Percentiles rank a stretch among this genome's conserved stretches.
These are phyloP conservation scores for Pouteria campechiana DNA, from an alignment of 179 eudicot species.

Conservation along the genomic window DNA sequence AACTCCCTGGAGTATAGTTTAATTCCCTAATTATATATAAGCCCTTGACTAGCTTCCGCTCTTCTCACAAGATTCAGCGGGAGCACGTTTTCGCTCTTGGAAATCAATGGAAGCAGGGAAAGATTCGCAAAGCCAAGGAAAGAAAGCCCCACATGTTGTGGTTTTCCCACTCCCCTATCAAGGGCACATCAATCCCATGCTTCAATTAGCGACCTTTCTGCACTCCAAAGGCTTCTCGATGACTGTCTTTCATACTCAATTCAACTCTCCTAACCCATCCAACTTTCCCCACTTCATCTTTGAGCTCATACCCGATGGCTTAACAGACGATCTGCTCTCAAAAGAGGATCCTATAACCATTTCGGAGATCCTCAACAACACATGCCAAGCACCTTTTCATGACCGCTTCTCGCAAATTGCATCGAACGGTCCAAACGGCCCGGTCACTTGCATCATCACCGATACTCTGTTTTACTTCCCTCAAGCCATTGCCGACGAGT, in stretches of 20 bases:
- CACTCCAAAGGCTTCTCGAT: conserved; percentile 16
- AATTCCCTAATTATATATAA: no score
- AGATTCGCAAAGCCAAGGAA: no score
- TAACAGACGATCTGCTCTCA: not conserved
- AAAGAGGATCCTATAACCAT: not conserved
- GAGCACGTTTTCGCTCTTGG: no score
- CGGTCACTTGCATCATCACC: conserved; percentile 13
- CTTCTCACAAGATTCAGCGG: no score
- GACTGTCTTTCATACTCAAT: conserved; percentile 10
- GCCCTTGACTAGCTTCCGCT: no score
- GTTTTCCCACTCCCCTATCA: conserved; percentile 16
- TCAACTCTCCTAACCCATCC: conserved; percentile 14
- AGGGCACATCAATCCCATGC: conserved; percentile 25
- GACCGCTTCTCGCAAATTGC: conserved; percentile 5
- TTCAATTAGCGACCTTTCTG: conserved; percentile 16
- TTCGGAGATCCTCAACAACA: not conserved
- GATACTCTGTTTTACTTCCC: conserved; percentile 13
- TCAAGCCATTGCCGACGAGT: conserved; percentile 5
- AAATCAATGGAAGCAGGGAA: no score
- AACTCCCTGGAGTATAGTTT: no score
- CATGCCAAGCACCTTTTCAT: conserved; percentile 3
- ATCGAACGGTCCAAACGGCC: not conserved
- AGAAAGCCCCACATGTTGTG: no score
- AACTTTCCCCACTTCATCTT: conserved; percentile 13
- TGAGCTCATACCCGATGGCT: not conserved